Evolutionary conservation across 2,329 filamentous ascomycete species (phyloP).

Genomic region (Anisogramma anomala): DNA sequence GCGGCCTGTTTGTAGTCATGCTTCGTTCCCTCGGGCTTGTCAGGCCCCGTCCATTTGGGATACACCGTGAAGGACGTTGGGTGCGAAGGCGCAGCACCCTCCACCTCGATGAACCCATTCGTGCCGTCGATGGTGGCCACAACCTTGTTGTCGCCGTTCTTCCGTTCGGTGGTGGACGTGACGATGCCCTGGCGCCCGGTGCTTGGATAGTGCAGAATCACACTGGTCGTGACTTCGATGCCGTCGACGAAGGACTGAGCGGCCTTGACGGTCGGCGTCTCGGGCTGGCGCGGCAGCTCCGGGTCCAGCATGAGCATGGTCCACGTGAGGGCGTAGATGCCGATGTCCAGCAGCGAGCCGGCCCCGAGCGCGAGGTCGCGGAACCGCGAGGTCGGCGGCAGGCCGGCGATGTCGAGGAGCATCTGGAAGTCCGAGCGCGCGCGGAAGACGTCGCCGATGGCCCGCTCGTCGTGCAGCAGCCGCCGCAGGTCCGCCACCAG

Average conservation of each 20-base stretch:
- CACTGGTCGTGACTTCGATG: slow-evolving; percentile 5
- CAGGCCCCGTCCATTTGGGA: neutral
- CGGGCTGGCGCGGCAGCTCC: neutral
- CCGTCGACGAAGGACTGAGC: neutral
- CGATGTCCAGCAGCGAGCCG: slow-evolving; percentile 23
- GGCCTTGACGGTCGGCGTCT: neutral
- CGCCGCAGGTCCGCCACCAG: slow-evolving; percentile 16
- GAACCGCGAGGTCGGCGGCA: slow-evolving; percentile 16
- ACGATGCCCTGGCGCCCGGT: neutral
- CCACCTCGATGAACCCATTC: slow-evolving; percentile 27
- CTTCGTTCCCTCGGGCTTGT: neutral
- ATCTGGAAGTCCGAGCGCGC: slow-evolving; percentile 22
- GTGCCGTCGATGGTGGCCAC: neutral
- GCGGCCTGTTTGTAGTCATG: slow-evolving; percentile 1
- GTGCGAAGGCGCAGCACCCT: slow-evolving; percentile 6
- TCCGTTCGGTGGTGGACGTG: neutral
- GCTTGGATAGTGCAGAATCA: slow-evolving; percentile 1
- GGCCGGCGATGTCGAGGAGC: slow-evolving; percentile 17
- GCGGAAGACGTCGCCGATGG: slow-evolving; percentile 20
- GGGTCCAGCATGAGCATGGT: slow-evolving; percentile 1
- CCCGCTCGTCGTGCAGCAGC: slow-evolving; percentile 19
- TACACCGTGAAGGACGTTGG: slow-evolving; percentile 1
- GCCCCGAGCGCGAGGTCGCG: slow-evolving; percentile 21
- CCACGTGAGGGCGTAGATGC: slow-evolving; percentile 22
- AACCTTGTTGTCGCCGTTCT: neutral